A percentile compares a stretch with the other conserved stretches of the same genome.
Conservation (phyloP, 2,329 filamentous ascomycete genomes). For the Epicoccum nigrum region DNA sequence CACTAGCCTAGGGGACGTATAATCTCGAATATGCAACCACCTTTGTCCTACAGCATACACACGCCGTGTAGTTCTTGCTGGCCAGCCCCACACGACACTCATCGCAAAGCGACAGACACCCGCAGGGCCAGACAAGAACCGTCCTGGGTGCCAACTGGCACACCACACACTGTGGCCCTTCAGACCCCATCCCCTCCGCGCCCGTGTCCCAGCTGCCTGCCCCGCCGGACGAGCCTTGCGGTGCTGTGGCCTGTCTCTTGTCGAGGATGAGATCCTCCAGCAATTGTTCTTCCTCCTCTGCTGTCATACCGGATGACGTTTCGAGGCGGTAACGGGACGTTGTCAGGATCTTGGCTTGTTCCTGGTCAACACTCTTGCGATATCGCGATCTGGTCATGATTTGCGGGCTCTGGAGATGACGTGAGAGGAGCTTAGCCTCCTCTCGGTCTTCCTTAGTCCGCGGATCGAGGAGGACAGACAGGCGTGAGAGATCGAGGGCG, state of each 20-base stretch:
- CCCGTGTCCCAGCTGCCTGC: conserved; percentile 66
- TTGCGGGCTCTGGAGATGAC: conserved; percentile 72
- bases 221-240: conserved; percentile 40
- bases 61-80: conserved; percentile 96
- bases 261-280: conserved; percentile 66
- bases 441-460: conserved; percentile 76
- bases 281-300: conserved; percentile 63
- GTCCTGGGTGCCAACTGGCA: conserved; percentile 86
- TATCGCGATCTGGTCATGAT: conserved; percentile 85
- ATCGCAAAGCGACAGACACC: conserved; percentile 91
- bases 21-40: conserved; percentile 89
- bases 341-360: conserved; percentile 72
- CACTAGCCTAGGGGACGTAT: conserved; percentile 72
- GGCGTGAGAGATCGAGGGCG: conserved; percentile 66
- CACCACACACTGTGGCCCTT: conserved; percentile 86
- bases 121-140: conserved; percentile 94
- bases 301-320: conserved; percentile 46
- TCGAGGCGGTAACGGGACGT: conserved; percentile 40
- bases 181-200: conserved; percentile 74
- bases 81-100: conserved; percentile 92
- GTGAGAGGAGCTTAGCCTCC: conserved; percentile 80
- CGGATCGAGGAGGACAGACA: conserved; percentile 84
- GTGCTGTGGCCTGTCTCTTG: conserved; percentile 54
- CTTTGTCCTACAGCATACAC: conserved; percentile 89
- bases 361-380: conserved; percentile 68